Conservation (phyloP, 2,329 filamentous ascomycete species). For the Canariomyces notabilis region DNA sequence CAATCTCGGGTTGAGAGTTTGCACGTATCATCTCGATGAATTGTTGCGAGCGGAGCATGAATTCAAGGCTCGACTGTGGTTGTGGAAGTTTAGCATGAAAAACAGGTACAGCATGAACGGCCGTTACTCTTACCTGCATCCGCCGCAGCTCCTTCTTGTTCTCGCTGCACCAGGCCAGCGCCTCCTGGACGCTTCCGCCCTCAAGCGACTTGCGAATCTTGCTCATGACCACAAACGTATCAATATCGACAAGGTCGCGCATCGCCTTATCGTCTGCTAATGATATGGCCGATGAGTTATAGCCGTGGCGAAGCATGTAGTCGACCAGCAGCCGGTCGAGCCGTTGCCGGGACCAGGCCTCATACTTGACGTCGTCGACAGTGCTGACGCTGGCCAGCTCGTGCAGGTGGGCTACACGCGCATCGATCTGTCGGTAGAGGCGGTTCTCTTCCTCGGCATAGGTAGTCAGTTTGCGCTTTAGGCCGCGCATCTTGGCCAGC, state of each 20-base stretch:
- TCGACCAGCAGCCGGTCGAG: conserved; percentile 87
- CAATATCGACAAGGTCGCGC: conserved; percentile 77
- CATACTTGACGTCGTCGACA: conserved; percentile 88
- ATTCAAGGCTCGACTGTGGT: conserved; percentile 72
- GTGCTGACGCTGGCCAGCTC: conserved; percentile 74
- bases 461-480: conserved; percentile 79
- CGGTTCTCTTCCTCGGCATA: conserved; percentile 74
- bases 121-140: conserved; percentile 55
- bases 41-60: conserved; percentile 88
- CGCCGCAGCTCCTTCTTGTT: conserved; percentile 91
- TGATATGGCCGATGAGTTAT: conserved; percentile 67
- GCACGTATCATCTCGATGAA: conserved; percentile 85
- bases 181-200: conserved; percentile 67
- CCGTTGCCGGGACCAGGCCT: conserved; percentile 77
- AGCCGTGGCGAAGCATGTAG: conserved; percentile 81
- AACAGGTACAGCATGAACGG: background rate
- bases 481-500: conserved; percentile 74
- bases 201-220: conserved; percentile 69
- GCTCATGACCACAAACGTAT: conserved; percentile 79
- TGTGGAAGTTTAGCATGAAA: conserved; percentile 1
- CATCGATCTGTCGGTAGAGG: conserved; percentile 69
- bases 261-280: conserved; percentile 73
- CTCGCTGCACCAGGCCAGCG: conserved; percentile 84
- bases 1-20: conserved; percentile 58
- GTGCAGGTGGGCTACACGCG: conserved; percentile 74